Evolutionary conservation across 208 protist genomes (phyloP).

Genomic region (Leishmania aethiopica): DNA sequence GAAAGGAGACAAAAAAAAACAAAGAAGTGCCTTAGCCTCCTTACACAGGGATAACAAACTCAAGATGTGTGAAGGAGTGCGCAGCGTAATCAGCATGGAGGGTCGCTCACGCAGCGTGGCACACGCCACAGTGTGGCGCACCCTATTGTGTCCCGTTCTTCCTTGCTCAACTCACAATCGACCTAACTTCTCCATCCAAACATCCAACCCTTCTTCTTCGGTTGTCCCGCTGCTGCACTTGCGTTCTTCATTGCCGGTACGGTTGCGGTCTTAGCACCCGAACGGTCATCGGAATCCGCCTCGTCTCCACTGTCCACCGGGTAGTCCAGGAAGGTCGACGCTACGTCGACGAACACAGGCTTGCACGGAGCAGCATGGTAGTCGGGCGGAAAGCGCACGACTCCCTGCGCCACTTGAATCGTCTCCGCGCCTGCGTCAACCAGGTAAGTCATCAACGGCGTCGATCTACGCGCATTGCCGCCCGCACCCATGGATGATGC

Average conservation of each 20-base stretch:
- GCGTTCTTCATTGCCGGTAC: slow-evolving; percentile 7
- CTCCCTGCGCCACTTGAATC: slow-evolving; percentile 57
- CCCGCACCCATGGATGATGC: not conserved
- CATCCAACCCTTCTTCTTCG: slow-evolving; percentile 27
- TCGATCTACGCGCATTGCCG: not conserved
- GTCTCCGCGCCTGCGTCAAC: slow-evolving; percentile 37
- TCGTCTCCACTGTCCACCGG: slow-evolving; percentile 18
- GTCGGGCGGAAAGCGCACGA: slow-evolving; percentile 80
- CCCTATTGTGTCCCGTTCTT: not conserved
- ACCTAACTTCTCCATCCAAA: slow-evolving; percentile 25
- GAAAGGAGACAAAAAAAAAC: too few species aligned
- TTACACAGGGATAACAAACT: not conserved
- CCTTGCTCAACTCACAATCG: not conserved
- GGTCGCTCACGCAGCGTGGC: not conserved
- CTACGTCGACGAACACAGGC: slow-evolving; percentile 87
- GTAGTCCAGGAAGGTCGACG: slow-evolving; percentile 78
- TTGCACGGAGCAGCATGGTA: slow-evolving; percentile 83
- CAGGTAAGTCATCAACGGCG: slow-evolving; percentile 26
- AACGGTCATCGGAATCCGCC: not conserved
- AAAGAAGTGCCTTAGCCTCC: too few species aligned
- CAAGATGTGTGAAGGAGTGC: too few species aligned
- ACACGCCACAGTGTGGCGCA: not conserved
- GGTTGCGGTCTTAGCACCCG: not conserved
- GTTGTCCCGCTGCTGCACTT: not conserved
- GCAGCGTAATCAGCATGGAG: too few species aligned